Evolutionary conservation across 1,284 basidiomycete genomes (phyloP).

Genomic region (Cutaneotrichosporon cutaneum): DNA sequence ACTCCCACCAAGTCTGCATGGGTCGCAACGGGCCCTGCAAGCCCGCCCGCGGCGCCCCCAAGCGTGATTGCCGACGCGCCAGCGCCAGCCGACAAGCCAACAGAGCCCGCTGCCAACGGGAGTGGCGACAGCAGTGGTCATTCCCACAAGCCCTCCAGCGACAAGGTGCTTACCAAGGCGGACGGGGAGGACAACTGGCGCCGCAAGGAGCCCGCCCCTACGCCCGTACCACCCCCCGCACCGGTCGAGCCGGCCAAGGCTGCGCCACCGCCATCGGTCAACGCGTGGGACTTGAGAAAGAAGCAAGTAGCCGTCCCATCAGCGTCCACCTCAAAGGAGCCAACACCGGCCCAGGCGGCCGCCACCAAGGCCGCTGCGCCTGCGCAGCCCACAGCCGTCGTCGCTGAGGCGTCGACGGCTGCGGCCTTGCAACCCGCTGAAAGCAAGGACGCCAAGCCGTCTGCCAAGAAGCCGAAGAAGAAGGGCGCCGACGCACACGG

Average conservation of each 20-base stretch:
- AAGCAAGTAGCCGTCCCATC: conserved; percentile 26
- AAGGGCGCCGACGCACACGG: conserved; percentile 20
- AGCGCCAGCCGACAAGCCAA: not conserved
- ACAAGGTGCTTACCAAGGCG: conserved; percentile 8
- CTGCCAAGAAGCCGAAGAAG: conserved; percentile 24
- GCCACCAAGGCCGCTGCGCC: not conserved
- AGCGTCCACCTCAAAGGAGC: conserved; percentile 6
- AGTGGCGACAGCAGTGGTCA: not conserved
- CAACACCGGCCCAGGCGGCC: conserved; percentile 13
- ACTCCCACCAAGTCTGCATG: conserved; percentile 34
- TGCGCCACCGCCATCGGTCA: conserved; percentile 37
- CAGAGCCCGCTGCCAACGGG: conserved; percentile 2
- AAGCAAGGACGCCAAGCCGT: conserved; percentile 3
- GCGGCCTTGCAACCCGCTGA: not conserved
- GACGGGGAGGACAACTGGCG: conserved; percentile 39
- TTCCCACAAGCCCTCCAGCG: not conserved
- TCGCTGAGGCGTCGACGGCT: not conserved
- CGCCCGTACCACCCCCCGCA: conserved; percentile 14
- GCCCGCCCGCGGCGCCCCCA: conserved; percentile 8
- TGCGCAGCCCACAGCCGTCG: not conserved
- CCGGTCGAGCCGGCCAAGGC: conserved; percentile 19
- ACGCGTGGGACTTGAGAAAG: conserved; percentile 47
- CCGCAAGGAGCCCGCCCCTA: conserved; percentile 22
- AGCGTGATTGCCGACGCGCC: not conserved
- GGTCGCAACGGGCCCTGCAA: conserved; percentile 18